Base-by-base conservation (phyloP, 805 yeast genomes). In the Blastobotrys terrestris region DNA sequence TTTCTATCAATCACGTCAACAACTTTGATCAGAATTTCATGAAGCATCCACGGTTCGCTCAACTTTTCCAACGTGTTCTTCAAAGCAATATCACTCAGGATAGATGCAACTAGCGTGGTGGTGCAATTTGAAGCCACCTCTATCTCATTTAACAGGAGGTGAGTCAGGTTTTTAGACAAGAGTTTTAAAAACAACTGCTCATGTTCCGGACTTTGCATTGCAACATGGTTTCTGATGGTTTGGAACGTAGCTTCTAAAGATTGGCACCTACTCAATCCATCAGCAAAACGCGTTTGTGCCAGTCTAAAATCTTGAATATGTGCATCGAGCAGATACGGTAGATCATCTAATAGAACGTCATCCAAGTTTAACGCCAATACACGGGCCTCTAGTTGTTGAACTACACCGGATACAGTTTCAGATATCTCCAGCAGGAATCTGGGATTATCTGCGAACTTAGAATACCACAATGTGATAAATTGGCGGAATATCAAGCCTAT, bases 21-120 rank as follows among this genome's bases (percentile, higher is more conserved):
- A n/a, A 58, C 56, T 54, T 64, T 67, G 26, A 57, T 52, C 3
- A 75, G 58, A 2, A 79, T 63, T 31, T 74, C 78, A 71, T 80
- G 76, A 1, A 79, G 57, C 63, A 76, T 72, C 65, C 77, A 79
- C n/a, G 79, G 79, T 52, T 79, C 80, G 7, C 75, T 67, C 14
- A 79, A 53, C 57, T 76, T 77, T 4, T 72, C 75, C 3, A 77
- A 61, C 0, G 72, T 57, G 52, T 72, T 77, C 43, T 63, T 63
- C 43, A 80, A 51, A 0, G 75, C 67, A 44, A 78, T 57, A 45
- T 77, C 81, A 20, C 72, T 68, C 13, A 78, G 42, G 3, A 80
- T 53, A 1, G 75, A 63, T 2, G 70, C 58, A 3, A 77, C 52
- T 48, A 80, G 72, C 20, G 69, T 63, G 3, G 62, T 57, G 1